These are phyloP conservation scores for Globisporangium paddicum DNA, from an alignment of 352 stramenopile species.

Conservation along the genomic window DNA sequence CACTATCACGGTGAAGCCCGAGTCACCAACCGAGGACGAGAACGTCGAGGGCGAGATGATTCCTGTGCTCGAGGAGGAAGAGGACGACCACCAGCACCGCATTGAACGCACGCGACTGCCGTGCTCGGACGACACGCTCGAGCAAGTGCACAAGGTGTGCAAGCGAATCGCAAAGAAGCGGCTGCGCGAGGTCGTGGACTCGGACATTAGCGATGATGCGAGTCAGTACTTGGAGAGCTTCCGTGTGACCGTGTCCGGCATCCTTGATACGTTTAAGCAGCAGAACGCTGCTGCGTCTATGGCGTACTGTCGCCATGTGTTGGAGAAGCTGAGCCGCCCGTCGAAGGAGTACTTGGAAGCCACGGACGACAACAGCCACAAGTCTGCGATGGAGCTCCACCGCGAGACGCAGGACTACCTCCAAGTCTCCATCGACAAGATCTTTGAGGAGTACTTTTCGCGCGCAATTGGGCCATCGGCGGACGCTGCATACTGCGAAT, in stretches of 20 bases:
- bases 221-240: slow-evolving; percentile 67
- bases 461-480: slow-evolving; percentile 68
- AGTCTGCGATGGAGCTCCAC: slow-evolving; percentile 74
- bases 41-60: slow-evolving; percentile 57
- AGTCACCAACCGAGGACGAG: slow-evolving; percentile 26
- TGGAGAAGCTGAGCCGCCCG: slow-evolving; percentile 34
- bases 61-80: slow-evolving; percentile 59
- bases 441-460: slow-evolving; percentile 59
- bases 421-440: slow-evolving; percentile 33
- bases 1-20: slow-evolving; percentile 23
- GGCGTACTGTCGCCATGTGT: slow-evolving; percentile 70
- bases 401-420: slow-evolving; percentile 66
- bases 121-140: slow-evolving; percentile 48
- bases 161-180: slow-evolving; percentile 75
- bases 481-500: slow-evolving; percentile 80
- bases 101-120: slow-evolving; percentile 65
- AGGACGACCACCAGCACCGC: slow-evolving; percentile 17
- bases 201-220: slow-evolving; percentile 57
- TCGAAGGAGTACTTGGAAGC: slow-evolving; percentile 39
- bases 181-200: slow-evolving; percentile 61
- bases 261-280: slow-evolving; percentile 57
- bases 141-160: slow-evolving; percentile 59
- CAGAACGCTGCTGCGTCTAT: slow-evolving; percentile 82
- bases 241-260: slow-evolving; percentile 29
- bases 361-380: slow-evolving; percentile 25